Evolutionary conservation across 2,329 filamentous ascomycete species (phyloP).

Genomic region (Penicillium polonicum): DNA sequence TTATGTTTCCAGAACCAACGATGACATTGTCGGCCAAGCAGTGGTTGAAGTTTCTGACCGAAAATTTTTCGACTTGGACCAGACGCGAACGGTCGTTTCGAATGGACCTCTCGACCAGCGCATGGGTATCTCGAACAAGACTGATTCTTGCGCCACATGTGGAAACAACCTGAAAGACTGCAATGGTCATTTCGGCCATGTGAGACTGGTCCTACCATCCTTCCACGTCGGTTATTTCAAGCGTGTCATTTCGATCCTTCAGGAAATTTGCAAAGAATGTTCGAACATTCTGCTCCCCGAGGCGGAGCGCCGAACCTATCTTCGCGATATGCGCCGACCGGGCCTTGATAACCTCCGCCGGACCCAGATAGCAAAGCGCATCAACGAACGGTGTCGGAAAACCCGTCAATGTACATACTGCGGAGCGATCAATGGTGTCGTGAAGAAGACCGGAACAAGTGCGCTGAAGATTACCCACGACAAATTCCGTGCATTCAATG

Average conservation of each 20-base stretch:
- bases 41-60: slow-evolving; percentile 93
- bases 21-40: slow-evolving; percentile 93
- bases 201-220: slow-evolving; percentile 82
- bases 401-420: slow-evolving; percentile 79
- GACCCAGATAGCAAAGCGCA: slow-evolving; percentile 79
- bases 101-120: slow-evolving; percentile 86
- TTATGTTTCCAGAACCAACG: slow-evolving; percentile 64
- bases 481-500: slow-evolving; percentile 84
- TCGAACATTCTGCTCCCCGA: slow-evolving; percentile 80
- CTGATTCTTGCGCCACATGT: slow-evolving; percentile 76
- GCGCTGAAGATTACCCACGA: slow-evolving; percentile 94
- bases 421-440: slow-evolving; percentile 78
- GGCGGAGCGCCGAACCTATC: slow-evolving; percentile 69
- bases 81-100: slow-evolving; percentile 69
- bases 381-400: slow-evolving; percentile 88
- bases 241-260: slow-evolving; percentile 85
- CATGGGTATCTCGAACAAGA: slow-evolving; percentile 86
- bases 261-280: slow-evolving; percentile 96
- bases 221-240: slow-evolving; percentile 97
- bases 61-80: slow-evolving; percentile 86
- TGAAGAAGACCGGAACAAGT: slow-evolving; percentile 77
- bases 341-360: slow-evolving; percentile 84
- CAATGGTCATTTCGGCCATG: slow-evolving; percentile 93
- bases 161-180: slow-evolving; percentile 77
- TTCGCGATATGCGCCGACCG: slow-evolving; percentile 77